A percentile compares a stretch with the other conserved stretches of the same genome.
phyloP scores from a whole-genome alignment of 495 filamentous ascomycete species.

The Parathielavia appendiculata region DNA sequence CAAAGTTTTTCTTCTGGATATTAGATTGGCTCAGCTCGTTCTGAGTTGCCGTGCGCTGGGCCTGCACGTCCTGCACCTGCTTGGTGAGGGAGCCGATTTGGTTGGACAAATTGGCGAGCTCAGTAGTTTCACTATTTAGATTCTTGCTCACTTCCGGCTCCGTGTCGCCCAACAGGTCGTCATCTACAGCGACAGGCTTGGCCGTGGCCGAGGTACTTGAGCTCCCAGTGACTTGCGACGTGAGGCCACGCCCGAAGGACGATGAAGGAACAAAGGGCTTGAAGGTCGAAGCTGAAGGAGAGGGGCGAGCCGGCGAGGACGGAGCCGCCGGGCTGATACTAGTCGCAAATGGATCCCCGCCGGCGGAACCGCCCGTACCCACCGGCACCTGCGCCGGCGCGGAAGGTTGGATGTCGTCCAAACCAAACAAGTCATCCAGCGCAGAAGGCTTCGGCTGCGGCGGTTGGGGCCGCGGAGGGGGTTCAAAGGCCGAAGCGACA shows the following conservation, averaged over 20 bases:
- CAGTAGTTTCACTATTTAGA: constrained; percentile 79
- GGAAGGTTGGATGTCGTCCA: constrained; percentile 61
- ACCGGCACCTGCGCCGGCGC: constrained; percentile 56
- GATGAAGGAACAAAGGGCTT: constrained; percentile 91
- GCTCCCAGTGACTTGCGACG: constrained; percentile 70
- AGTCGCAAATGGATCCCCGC: constrained; percentile 54
- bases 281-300: constrained; percentile 54
- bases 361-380: constrained; percentile 64
- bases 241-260: constrained; percentile 78
- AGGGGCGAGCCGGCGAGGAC: constrained; percentile 47
- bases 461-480: constrained; percentile 46
- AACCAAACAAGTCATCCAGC: constrained; percentile 84
- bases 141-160: constrained; percentile 87
- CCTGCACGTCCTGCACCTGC: constrained; percentile 89
- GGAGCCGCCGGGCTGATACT: constrained; percentile 45
- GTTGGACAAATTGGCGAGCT: constrained; percentile 94
- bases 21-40: constrained; percentile 71
- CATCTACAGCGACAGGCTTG: constrained; percentile 42
- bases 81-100: constrained; percentile 84
- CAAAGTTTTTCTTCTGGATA: constrained; percentile 86
- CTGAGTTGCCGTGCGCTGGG: constrained; percentile 69
- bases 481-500: constrained; percentile 41
- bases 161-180: constrained; percentile 91
- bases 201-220: constrained; percentile 49
- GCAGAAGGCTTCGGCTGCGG: constrained; percentile 59